Conservation (phyloP, 192 early-diverging fungal genomes). For the Nowakowskiella sp. region DNA sequence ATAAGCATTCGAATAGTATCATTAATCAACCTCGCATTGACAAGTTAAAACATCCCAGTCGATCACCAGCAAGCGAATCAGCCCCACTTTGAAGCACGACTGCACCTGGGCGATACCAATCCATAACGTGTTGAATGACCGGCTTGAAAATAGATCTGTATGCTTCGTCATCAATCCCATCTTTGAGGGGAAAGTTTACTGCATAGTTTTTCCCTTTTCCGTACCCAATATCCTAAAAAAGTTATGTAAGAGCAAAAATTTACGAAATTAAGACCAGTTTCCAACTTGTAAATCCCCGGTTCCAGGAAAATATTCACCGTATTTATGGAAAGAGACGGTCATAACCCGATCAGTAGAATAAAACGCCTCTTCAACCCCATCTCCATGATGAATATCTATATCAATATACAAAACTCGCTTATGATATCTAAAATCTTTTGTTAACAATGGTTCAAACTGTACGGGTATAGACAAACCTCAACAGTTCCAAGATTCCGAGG, state of each 20-base stretch:
- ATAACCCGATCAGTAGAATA: slow-evolving; percentile 83
- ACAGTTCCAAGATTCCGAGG: slow-evolving; percentile 79
- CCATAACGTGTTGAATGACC: slow-evolving; percentile 92
- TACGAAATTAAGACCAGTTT: slow-evolving; percentile 2
- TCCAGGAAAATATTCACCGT: slow-evolving; percentile 94
- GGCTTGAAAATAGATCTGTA: slow-evolving; percentile 48
- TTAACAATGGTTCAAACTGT: neutral
- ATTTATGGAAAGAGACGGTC: slow-evolving; percentile 96
- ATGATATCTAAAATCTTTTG: slow-evolving; percentile 44
- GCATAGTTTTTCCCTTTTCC: slow-evolving; percentile 87
- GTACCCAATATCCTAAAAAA: slow-evolving; percentile 74
- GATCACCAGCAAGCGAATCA: slow-evolving; percentile 90
- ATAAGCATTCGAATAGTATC: slow-evolving; percentile 14
- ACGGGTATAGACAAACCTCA: slow-evolving; percentile 39
- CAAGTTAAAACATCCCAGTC: slow-evolving; percentile 91
- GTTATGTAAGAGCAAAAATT: slow-evolving; percentile 9
- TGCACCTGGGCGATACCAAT: slow-evolving; percentile 82
- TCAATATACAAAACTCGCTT: slow-evolving; percentile 91
- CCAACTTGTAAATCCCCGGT: slow-evolving; percentile 74
- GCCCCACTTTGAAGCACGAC: slow-evolving; percentile 96
- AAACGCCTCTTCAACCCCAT: slow-evolving; percentile 97
- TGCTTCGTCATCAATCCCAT: slow-evolving; percentile 86
- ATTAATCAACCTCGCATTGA: slow-evolving; percentile 66
- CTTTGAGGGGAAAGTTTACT: slow-evolving; percentile 91
- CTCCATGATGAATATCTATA: slow-evolving; percentile 96